Evolutionary conservation across 441 rosid genomes (phyloP), one percentile per base, ranked within the genome.

Genomic region (Aquilaria agallochum): DNA sequence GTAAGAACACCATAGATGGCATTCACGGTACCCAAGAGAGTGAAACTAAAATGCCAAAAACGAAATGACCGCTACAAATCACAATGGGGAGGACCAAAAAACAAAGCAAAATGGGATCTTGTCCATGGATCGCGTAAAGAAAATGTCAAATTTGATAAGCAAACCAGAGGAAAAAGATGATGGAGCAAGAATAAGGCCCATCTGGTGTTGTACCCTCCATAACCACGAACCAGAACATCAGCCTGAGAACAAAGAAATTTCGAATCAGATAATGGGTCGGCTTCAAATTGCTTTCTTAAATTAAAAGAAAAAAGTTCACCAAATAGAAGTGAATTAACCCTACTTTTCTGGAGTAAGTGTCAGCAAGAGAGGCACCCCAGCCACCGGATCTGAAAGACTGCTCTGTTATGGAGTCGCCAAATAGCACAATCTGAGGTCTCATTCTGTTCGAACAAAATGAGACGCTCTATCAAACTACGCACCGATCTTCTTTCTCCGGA

Each of bases 141-240:
- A 36, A 4, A 8, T 4, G 5, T 53, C 61, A 54, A 53, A 5
- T 33, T 63, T 62, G 15, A 33, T 12, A 53, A 40, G 30, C 27
- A 31, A 47, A 89, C 99, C 68, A 76, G 82, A 69, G 95, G 93
- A 76, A 94, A 91, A 60, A 89, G 68, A 71, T 84, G 88, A 59
- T 79, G 83, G 55, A 91, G 76, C 83, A 94, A 76, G 83, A 91
- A 87, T 68, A 94, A 74, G 62, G 97, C 98, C 98, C 91, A 91
- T 78, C 96, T 68, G 55, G 95, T 89, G 74, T 85, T 94, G 88
- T 94, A 94, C 27, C 97, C 99, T 47, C 92, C 83, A 70, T 94
- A 94, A 33, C 99, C 98, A 72, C 98, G 98, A 54, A 91, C 81
- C 32, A 87, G 60, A 12, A 91, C 81, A 70, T 91, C 96, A 31